Evolutionary conservation across 1,139 yeast species (phyloP).

Genomic region (Meyerozyma smithsonii): DNA sequence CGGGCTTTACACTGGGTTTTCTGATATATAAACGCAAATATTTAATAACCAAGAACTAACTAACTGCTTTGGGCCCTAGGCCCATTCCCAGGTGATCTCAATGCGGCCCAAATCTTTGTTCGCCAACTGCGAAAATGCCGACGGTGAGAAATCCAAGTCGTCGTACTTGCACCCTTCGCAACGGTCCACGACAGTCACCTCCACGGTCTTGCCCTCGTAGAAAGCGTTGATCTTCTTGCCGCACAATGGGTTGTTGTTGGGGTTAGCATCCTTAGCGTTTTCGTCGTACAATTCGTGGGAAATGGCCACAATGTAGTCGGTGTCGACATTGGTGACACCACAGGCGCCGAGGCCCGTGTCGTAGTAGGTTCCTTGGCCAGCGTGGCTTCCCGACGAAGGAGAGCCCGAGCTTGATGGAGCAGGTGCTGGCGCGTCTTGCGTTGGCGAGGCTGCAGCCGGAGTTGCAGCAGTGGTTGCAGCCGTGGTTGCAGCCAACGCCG

Average conservation of each 20-base stretch:
- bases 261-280: constrained; percentile 82
- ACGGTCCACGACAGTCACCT: constrained; percentile 49
- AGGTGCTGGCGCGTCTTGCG: constrained; percentile 15
- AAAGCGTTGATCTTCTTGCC: constrained; percentile 42
- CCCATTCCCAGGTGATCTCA: constrained; percentile 38
- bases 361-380: constrained; percentile 59
- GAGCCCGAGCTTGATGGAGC: not conserved
- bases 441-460: constrained; percentile 14
- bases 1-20: constrained; percentile 12
- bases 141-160: constrained; percentile 50
- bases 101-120: constrained; percentile 42
- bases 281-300: constrained; percentile 46
- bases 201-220: constrained; percentile 41
- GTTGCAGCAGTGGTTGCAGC: constrained; percentile 10
- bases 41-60: no score
- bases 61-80: constrained; percentile 3
- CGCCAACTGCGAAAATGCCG: constrained; percentile 48
- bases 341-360: constrained; percentile 61
- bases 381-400: constrained; percentile 18
- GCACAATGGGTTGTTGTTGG: constrained; percentile 45
- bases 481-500: constrained; percentile 12
- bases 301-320: constrained; percentile 11
- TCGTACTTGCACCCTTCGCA: constrained; percentile 47
- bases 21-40: no score
- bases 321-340: constrained; percentile 8